Evolutionary conservation across 306 rosid species (phyloP).

Genomic region (Medicago truncatula): MtrunA17r5.0-ANR NC_053048.1:40781501-40782000

Average conservation of each 20-base stretch:
- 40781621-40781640: not conserved
- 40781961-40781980: conserved; percentile 8
- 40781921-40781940: not conserved
- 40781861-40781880: conserved; percentile 59
- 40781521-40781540: no score
- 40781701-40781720: conserved; percentile 56
- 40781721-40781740: conserved; percentile 49
- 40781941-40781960: not conserved
- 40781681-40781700: conserved; percentile 59
- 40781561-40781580: no score
- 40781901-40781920: conserved; percentile 9
- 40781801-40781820: conserved; percentile 49
- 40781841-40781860: conserved; percentile 53
- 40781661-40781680: conserved; percentile 66
- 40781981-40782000: conserved; percentile 65
- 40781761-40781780: conserved; percentile 51
- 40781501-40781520: no score
- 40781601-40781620: not conserved
- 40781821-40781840: conserved; percentile 50
- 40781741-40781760: conserved; percentile 45
- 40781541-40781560: no score
- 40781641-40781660: conserved; percentile 16
- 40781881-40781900: conserved; percentile 66
- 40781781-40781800: conserved; percentile 52
- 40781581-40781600: no score